A percentile compares a stretch with the other conserved stretches of the same genome.
These are phyloP conservation scores for Diaporthe vaccinii DNA, from an alignment of 2,329 filamentous ascomycete species.

Conservation along the genomic window DNA sequence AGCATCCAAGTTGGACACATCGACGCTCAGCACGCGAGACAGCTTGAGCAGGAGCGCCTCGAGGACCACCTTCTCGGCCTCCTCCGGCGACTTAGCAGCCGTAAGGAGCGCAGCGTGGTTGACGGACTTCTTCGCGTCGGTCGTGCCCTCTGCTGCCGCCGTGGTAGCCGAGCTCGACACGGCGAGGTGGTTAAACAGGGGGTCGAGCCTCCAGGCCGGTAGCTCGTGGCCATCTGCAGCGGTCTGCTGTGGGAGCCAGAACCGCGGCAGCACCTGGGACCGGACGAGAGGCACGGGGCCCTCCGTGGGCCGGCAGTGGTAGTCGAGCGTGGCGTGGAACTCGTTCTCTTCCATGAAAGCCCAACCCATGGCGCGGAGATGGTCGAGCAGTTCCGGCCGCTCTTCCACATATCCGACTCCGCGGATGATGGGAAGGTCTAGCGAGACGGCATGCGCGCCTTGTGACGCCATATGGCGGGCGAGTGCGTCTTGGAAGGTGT, in stretches of 20 bases:
- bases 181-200: constrained; percentile 45
- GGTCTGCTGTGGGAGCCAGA: constrained; percentile 46
- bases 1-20: constrained; percentile 44
- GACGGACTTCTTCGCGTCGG: constrained; percentile 34
- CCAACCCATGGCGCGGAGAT: constrained; percentile 41
- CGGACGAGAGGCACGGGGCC: not conserved
- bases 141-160: not conserved
- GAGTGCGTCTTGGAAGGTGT: constrained; percentile 45
- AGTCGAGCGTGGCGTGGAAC: constrained; percentile 44
- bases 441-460: constrained; percentile 44
- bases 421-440: constrained; percentile 43
- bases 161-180: constrained; percentile 34
- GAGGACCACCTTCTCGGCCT: constrained; percentile 44
- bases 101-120: constrained; percentile 43
- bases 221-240: constrained; percentile 43
- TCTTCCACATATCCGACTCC: constrained; percentile 44
- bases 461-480: constrained; percentile 43
- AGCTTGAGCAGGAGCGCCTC: constrained; percentile 47
- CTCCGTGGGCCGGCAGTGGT: constrained; percentile 42
- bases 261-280: constrained; percentile 46
- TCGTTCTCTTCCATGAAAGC: constrained; percentile 40
- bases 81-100: constrained; percentile 43
- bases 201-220: constrained; percentile 45
- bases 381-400: constrained; percentile 44
- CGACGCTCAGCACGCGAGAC: constrained; percentile 44